These are phyloP conservation scores for Cruciata laevipes DNA, from an alignment of 257 asterid genomes.

Conservation along the genomic window DNA sequence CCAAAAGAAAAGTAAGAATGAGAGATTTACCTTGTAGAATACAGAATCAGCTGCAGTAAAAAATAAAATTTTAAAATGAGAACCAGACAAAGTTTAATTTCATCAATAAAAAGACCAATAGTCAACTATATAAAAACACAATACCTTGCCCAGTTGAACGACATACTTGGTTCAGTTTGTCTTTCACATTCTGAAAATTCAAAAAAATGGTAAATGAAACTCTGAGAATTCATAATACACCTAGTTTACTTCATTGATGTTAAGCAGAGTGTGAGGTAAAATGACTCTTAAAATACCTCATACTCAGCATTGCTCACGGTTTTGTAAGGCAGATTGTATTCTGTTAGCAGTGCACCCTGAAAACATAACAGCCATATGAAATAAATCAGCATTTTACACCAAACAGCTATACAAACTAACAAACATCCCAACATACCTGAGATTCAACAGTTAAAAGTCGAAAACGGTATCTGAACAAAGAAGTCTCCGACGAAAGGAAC, in stretches of 20 bases:
- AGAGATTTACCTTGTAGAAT: constrained; percentile 67
- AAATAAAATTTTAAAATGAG: neutral
- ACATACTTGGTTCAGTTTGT: constrained; percentile 66
- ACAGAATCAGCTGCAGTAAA: constrained; percentile 55
- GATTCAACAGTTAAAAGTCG: constrained; percentile 42
- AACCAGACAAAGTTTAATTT: constrained; percentile 1
- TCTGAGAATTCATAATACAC: neutral
- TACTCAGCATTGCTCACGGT: constrained; percentile 66
- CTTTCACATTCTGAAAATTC: constrained; percentile 62
- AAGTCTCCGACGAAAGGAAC: constrained; percentile 90
- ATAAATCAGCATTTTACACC: constrained; percentile 15
- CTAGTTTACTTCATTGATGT: neutral
- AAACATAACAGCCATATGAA: constrained; percentile 15
- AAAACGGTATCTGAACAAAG: constrained; percentile 75
- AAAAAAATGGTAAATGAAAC: neutral
- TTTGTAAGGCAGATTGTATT: constrained; percentile 83
- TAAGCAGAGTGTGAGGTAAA: neutral
- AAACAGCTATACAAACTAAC: constrained; percentile 7
- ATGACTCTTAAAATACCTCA: constrained; percentile 47
- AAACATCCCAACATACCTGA: constrained; percentile 48
- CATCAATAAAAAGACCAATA: neutral
- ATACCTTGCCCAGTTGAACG: constrained; percentile 46
- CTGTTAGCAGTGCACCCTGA: constrained; percentile 62
- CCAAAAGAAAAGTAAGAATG: neutral
- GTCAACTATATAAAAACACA: neutral